Evolutionary conservation across 768 basidiomycete species (phyloP), one percentile per base, ranked within the genome.

Genomic region (Postia placenta): DNA sequence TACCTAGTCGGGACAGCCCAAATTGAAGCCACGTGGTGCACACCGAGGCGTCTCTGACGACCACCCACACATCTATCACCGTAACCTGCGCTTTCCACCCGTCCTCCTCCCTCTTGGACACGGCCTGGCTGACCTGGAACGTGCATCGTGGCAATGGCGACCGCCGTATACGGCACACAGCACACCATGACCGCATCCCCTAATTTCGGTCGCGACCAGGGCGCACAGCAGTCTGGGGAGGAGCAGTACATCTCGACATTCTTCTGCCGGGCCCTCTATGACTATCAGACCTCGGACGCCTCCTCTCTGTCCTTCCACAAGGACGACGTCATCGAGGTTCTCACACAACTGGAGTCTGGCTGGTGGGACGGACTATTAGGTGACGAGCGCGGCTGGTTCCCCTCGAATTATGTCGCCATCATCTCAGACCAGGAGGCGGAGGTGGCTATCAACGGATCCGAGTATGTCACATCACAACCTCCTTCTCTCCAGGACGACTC

Each of bases 361-460:
- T 99, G 95, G 95, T 97, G 94, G 96, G 95, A 99, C 65, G 95
- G 95, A 4, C 71, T 96, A 51, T 75, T 96, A 19, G 81, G 83
- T 42, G 87, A 90, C 47, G 85, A 88, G 64, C 81, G 95, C 44
- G 95, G 95, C 49, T 95, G 92, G 92, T 95, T 99, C 67, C 95
- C 95, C 19, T 91, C 88, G 56, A 99, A 98, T 70, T 98, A 96
- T 71, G 93, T 96, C 39, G 69, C 74, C 41, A 63, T 79, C 39
- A 81, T 97, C 48, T 76, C 81, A 22, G 87, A 90, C 53, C 84
- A 88, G 60, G 89, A 91, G 60, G 88, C 83, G 2, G 91, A 90
- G 51, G 65, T 75, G 20, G 79, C 75, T 11, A 74, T 86, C 54
- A 70, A 78, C 9, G 72, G 71, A 46, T 70, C 75, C 22, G 76